phyloP scores from a whole-genome alignment of 345 rosid species.

The Lepidium didymum region DNA sequence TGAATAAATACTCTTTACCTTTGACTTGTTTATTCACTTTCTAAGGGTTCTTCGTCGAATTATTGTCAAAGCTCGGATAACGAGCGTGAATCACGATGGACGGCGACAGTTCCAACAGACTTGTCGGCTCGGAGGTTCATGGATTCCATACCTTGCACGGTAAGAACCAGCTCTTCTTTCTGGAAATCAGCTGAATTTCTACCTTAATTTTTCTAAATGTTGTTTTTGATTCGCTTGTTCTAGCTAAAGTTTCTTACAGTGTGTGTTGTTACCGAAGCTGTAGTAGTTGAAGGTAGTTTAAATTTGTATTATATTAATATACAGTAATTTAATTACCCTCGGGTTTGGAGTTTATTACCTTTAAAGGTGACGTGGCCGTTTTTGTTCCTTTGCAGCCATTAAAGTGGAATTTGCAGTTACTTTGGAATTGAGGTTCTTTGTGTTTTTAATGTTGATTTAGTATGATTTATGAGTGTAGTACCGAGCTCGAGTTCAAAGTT shows the following conservation, averaged over 20 bases:
- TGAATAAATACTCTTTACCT: not conserved
- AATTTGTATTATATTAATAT: not conserved
- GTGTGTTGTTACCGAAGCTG: not conserved
- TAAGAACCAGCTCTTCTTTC: constrained; percentile 12
- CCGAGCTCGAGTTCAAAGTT: not conserved
- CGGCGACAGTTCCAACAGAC: constrained; percentile 30
- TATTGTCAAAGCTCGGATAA: not conserved
- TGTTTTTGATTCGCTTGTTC: not conserved
- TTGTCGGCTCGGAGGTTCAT: constrained; percentile 77
- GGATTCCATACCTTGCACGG: constrained; percentile 78
- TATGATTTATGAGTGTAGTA: not conserved
- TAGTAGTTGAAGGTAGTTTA: not conserved
- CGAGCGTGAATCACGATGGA: constrained; percentile 33
- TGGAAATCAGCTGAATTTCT: not conserved
- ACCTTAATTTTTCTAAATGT: not conserved
- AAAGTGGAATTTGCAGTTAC: not conserved
- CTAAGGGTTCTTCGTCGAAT: not conserved
- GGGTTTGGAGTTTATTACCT: not conserved
- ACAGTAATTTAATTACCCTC: not conserved
- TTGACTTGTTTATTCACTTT: not conserved
- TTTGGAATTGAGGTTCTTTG: not conserved
- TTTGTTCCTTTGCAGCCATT: not conserved
- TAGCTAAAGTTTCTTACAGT: not conserved
- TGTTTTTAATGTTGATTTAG: not conserved
- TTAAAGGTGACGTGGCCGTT: constrained; percentile 5